Conservation (phyloP, 495 filamentous ascomycete species). For the Astrocystis sublimbata region DNA sequence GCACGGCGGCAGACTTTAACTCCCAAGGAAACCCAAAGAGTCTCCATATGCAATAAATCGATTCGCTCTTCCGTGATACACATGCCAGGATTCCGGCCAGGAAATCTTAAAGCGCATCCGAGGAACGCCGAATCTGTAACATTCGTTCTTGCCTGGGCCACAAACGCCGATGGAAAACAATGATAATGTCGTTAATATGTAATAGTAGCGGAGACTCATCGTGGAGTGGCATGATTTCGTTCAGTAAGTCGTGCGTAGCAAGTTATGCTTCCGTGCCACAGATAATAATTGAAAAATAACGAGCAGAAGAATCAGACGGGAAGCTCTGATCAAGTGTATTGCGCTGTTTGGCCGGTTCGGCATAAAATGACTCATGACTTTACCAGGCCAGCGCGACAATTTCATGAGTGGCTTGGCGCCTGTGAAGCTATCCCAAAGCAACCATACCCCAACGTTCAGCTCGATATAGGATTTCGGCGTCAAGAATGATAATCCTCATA, state of each 20-base stretch:
- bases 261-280: background rate
- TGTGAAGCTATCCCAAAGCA: background rate
- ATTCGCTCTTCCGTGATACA: slow-evolving; percentile 2
- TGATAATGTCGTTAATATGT: background rate
- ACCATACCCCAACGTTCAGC: background rate
- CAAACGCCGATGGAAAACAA: background rate
- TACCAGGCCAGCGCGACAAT: background rate
- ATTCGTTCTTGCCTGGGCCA: background rate
- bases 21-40: background rate
- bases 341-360: background rate
- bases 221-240: background rate
- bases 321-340: background rate
- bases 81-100: slow-evolving; percentile 2
- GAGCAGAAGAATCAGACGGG: background rate
- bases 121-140: slow-evolving; percentile 7
- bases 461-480: background rate
- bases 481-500: background rate
- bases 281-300: background rate
- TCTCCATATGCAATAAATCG: slow-evolving; percentile 3
- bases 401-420: background rate
- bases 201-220: background rate
- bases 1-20: background rate
- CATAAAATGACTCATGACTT: background rate
- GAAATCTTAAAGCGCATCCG: background rate
- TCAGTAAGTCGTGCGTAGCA: background rate